Conservation (phyloP, 371 early-diverging fungal genomes). For the Encephalitozoon intestinalis region DNA sequence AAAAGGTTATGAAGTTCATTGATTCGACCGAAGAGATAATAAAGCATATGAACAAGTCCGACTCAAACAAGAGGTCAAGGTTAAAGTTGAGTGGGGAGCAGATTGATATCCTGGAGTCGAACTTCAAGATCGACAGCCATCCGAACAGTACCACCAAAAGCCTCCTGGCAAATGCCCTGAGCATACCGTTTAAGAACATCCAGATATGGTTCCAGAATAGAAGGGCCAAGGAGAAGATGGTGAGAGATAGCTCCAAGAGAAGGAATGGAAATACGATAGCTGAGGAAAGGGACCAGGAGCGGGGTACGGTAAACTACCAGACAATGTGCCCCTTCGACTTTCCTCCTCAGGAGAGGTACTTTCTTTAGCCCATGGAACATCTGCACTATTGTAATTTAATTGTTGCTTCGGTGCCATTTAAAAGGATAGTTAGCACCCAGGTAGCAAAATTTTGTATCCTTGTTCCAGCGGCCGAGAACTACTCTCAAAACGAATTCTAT, state of each 20-base stretch:
- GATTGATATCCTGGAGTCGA: conserved; percentile 20
- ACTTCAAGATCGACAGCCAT: conserved; percentile 19
- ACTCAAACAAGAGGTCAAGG: conserved; percentile 5
- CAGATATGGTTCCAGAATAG: conserved; percentile 61
- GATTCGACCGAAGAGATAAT: conserved; percentile 30
- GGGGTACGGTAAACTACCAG: neutral
- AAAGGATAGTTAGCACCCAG: neutral
- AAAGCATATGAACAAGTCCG: neutral
- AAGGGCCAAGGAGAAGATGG: conserved; percentile 54
- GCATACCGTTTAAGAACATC: conserved; percentile 50
- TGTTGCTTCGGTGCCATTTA: no score
- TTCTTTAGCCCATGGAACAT: neutral
- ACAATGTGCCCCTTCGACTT: neutral
- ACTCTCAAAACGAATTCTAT: no score
- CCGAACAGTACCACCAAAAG: conserved; percentile 22
- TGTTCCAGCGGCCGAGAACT: no score
- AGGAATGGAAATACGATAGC: neutral
- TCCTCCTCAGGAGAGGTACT: neutral
- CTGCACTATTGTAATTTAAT: neutral
- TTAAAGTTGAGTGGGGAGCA: conserved; percentile 19
- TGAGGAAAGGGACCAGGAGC: neutral
- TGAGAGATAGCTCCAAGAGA: neutral
- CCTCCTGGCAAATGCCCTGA: neutral
- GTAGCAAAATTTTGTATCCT: neutral
- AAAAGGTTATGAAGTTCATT: conserved; percentile 27